Evolutionary conservation across 805 yeast genomes (phyloP), one percentile per base, ranked within the genome.

Genomic region (Cyberlindnera mycetangii): DNA sequence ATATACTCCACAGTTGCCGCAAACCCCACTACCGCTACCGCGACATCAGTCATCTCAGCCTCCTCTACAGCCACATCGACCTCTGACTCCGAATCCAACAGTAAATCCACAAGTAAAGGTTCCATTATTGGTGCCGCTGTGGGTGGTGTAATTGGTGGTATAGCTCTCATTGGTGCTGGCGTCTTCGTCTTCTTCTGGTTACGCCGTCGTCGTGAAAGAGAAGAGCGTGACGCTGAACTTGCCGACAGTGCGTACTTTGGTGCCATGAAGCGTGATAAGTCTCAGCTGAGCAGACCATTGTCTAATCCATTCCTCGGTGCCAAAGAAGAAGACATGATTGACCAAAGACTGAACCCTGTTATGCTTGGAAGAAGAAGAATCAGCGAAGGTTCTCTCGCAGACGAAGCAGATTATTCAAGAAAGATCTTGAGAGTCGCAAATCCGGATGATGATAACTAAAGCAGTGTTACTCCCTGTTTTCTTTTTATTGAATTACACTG

Each of bases 361-460:
- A 80, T 85, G 84, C 69, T 85, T 63, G 96, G 95, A 31, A 79
- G 90, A 59, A 79, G 95, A 58, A 72, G 96, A 52, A 72, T 87
- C 49, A 81, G 89, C 56, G 92, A 86, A 56, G 96, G 96, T 5
- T 81, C 92, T 3, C 70, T 90, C 42, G 90, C 95, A 10, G 95
- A 89, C 62, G 95, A 85, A 50, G 79, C 87, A 4, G 93, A 87
- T 62, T 86, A 83, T 65, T 75, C 86, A 39, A 72, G 89, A 59
- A 88, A 88, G 67, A 81, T 87, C 16, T 70, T 90, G 37, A 83
- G 89, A 48, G 95, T 90, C 11, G 90, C 95, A 27, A 90, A 90
- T 58, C 96, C 97, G 1, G 96, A 88, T 62, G 81, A 75, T 52
- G 53, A 18, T 5, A 27, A 37, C 31, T 37, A 14, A 18, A 4